Percentiles rank a stretch among this genome's conserved stretches.
Conservation (phyloP, 768 basidiomycete species). For the Chalciporus pseudorubinellus region DNA sequence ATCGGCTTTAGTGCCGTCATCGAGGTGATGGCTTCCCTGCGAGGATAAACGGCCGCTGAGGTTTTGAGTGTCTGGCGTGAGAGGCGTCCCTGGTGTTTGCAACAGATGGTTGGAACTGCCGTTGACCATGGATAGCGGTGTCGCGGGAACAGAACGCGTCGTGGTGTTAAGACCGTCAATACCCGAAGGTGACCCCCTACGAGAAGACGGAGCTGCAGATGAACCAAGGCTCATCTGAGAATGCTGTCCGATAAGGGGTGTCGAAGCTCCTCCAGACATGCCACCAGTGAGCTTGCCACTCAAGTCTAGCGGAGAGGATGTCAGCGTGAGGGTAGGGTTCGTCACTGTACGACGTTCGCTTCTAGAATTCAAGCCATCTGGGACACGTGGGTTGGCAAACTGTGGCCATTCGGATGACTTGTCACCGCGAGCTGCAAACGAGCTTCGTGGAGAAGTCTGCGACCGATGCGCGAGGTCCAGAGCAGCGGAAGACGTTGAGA, state of each 20-base stretch:
- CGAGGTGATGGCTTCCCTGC: slow-evolving; percentile 42
- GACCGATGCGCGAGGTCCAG: slow-evolving; percentile 89
- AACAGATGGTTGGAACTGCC: slow-evolving; percentile 47
- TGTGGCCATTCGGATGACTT: slow-evolving; percentile 94
- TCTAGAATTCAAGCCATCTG: slow-evolving; percentile 55
- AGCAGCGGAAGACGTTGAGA: slow-evolving; percentile 88
- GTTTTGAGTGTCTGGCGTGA: slow-evolving; percentile 55
- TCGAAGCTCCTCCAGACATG: slow-evolving; percentile 58
- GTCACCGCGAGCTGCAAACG: slow-evolving; percentile 57
- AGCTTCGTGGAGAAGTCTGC: slow-evolving; percentile 70
- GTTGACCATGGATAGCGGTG: slow-evolving; percentile 59
- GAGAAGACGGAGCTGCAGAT: slow-evolving; percentile 48
- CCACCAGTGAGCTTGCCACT: slow-evolving; percentile 43
- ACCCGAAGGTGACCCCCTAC: slow-evolving; percentile 72
- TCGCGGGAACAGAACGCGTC: slow-evolving; percentile 81
- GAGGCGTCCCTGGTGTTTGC: slow-evolving; percentile 65
- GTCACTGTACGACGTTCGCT: slow-evolving; percentile 70
- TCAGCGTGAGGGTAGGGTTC: slow-evolving; percentile 67
- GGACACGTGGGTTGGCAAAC: slow-evolving; percentile 63
- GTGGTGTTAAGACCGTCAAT: slow-evolving; percentile 58
- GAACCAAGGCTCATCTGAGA: slow-evolving; percentile 44
- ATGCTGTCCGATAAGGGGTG: slow-evolving; percentile 63
- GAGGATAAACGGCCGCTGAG: slow-evolving; percentile 64
- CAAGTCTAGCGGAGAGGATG: slow-evolving; percentile 52
- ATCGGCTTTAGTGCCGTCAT: slow-evolving; percentile 52